These are phyloP conservation scores for Solanum piurae DNA, from an alignment of 257 asterid species.

Conservation along the genomic window DNA sequence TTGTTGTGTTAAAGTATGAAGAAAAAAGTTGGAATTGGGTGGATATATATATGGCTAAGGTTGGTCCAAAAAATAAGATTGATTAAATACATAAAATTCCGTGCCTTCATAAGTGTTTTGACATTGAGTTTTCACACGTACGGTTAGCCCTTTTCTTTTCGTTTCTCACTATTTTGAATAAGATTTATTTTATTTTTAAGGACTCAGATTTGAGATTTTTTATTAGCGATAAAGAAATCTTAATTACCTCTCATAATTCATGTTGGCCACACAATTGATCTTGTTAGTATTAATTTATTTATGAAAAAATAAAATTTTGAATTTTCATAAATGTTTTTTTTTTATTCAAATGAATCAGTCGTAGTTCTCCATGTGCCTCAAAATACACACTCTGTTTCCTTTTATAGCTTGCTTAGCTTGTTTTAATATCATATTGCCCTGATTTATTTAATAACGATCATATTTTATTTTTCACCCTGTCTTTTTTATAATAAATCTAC, in stretches of 20 bases:
- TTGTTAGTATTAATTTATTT: no score
- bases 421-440: not conserved
- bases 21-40: constrained; percentile 5
- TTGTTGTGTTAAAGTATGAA: not conserved
- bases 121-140: not conserved
- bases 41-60: constrained; percentile 1
- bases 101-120: not conserved
- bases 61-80: not conserved
- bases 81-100: not conserved
- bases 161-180: not conserved
- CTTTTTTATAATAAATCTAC: no score
- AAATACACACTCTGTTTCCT: no score
- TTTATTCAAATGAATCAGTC: not conserved
- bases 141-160: not conserved
- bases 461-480: not conserved
- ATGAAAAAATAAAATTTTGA: no score
- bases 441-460: not conserved
- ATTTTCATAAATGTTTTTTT: no score
- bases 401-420: not conserved
- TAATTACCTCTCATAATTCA: no score
- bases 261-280: not conserved
- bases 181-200: no score
- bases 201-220: fast-evolving
- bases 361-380: not conserved
- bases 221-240: no score